These are phyloP conservation scores for Phytophthora ohioensis DNA, from an alignment of 352 stramenopile genomes.

Conservation along the genomic window DNA sequence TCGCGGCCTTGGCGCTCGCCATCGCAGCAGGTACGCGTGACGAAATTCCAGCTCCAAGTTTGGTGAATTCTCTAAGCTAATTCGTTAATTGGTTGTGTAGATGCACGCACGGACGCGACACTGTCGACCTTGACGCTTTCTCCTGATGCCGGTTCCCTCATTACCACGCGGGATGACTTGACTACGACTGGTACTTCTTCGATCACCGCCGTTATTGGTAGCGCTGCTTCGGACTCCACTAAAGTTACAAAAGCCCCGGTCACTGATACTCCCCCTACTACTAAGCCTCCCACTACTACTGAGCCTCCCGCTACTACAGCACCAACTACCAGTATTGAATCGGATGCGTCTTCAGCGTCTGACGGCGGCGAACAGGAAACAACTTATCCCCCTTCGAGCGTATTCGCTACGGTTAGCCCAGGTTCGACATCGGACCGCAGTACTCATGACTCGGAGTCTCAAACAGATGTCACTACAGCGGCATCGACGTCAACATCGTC, in stretches of 20 bases:
- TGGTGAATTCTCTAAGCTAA: background rate
- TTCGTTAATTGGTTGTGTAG: slow-evolving; percentile 12
- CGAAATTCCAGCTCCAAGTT: background rate
- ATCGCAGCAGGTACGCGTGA: slow-evolving; percentile 24
- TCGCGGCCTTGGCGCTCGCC: slow-evolving; percentile 24
- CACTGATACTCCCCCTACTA: slow-evolving; percentile 13
- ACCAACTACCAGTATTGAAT: slow-evolving; percentile 10
- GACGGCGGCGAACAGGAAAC: slow-evolving; percentile 16
- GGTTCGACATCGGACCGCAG: slow-evolving; percentile 12
- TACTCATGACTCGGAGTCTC: slow-evolving; percentile 9
- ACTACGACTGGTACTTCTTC: background rate
- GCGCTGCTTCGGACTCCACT: slow-evolving; percentile 13
- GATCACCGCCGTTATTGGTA: slow-evolving; percentile 16
- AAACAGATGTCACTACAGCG: slow-evolving; percentile 10
- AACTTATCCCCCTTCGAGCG: slow-evolving; percentile 11
- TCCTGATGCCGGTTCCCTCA: slow-evolving; percentile 25
- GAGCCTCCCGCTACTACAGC: slow-evolving; percentile 6
- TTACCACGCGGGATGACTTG: slow-evolving; percentile 15
- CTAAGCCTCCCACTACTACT: background rate
- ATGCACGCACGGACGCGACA: slow-evolving; percentile 14
- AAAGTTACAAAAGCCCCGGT: slow-evolving; percentile 12
- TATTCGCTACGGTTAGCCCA: slow-evolving; percentile 20
- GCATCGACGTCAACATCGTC: slow-evolving; percentile 14
- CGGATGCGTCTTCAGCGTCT: slow-evolving; percentile 8
- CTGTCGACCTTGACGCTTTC: slow-evolving; percentile 32